phyloP scores from a whole-genome alignment of 306 rosid species.

The Cicer cuneatum region DNA sequence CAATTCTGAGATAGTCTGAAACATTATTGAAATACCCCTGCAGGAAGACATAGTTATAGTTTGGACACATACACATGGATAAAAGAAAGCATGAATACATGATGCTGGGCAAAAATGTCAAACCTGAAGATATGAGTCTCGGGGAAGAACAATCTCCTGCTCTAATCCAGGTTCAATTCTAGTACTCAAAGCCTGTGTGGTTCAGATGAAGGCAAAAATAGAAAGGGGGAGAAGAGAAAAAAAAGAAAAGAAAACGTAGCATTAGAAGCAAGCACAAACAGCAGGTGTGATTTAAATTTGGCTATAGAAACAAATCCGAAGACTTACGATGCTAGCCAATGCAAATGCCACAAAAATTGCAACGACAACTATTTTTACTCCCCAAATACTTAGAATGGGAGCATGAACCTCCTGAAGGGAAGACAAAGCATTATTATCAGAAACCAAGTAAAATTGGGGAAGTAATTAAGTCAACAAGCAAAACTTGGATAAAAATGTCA shows the following conservation, averaged over 20 bases:
- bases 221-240: constrained; percentile 1
- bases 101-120: constrained; percentile 39
- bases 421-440: constrained; percentile 32
- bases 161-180: constrained; percentile 97
- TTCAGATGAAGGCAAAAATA: constrained; percentile 41
- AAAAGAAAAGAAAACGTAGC: constrained; percentile 16
- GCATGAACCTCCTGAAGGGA: constrained; percentile 91
- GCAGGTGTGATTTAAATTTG: constrained; percentile 35
- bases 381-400: constrained; percentile 89
- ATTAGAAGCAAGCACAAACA: constrained; percentile 37
- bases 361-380: constrained; percentile 80
- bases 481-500: constrained; percentile 34
- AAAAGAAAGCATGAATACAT: constrained; percentile 27
- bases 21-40: constrained; percentile 96
- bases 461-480: constrained; percentile 32
- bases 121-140: constrained; percentile 97
- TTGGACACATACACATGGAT: constrained; percentile 35
- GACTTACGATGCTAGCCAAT: constrained; percentile 93
- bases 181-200: constrained; percentile 79
- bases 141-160: constrained; percentile 94
- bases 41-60: constrained; percentile 44
- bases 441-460: constrained; percentile 24
- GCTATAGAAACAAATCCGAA: constrained; percentile 22
- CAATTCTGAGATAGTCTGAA: constrained; percentile 89
- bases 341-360: constrained; percentile 73